These are phyloP conservation scores for Paracorniculantispora psalliotae DNA, from an alignment of 2,329 filamentous ascomycete species.

Conservation along the genomic window DNA sequence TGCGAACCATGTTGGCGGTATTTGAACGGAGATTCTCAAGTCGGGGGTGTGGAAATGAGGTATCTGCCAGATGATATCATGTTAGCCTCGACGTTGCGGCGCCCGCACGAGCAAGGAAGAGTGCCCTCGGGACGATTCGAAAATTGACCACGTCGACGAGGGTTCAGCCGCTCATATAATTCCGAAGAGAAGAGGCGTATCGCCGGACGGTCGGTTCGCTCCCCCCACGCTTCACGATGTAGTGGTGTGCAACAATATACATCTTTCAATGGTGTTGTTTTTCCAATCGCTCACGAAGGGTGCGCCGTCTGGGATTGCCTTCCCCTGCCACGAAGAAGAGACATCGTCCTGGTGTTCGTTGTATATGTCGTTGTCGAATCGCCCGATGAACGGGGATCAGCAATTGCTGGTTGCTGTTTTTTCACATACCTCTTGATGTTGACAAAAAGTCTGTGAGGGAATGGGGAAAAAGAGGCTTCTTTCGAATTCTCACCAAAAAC, in stretches of 20 bases:
- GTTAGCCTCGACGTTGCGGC: conserved; percentile 57
- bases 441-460: conserved; percentile 13
- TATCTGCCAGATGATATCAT: conserved; percentile 49
- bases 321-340: conserved; percentile 51
- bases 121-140: conserved; percentile 54
- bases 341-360: conserved; percentile 33
- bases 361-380: conserved; percentile 22
- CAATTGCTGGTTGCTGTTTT: conserved; percentile 14
- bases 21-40: conserved; percentile 72
- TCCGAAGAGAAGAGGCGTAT: conserved; percentile 62
- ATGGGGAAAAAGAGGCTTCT: conserved; percentile 8
- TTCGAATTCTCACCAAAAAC: conserved; percentile 8
- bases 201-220: conserved; percentile 28
- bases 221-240: neutral
- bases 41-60: conserved; percentile 57
- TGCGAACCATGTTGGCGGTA: conserved; percentile 94
- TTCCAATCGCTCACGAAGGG: neutral
- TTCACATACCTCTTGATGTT: conserved; percentile 42
- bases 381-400: conserved; percentile 22
- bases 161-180: conserved; percentile 63
- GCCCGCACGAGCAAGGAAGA: conserved; percentile 60
- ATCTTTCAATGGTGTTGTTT: conserved; percentile 1
- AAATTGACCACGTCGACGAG: conserved; percentile 40
- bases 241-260: conserved; percentile 2
- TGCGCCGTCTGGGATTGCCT: conserved; percentile 50